Base-by-base conservation (phyloP, 1,284 basidiomycete species). In the Pyrrhoderma lamaoense region DNA sequence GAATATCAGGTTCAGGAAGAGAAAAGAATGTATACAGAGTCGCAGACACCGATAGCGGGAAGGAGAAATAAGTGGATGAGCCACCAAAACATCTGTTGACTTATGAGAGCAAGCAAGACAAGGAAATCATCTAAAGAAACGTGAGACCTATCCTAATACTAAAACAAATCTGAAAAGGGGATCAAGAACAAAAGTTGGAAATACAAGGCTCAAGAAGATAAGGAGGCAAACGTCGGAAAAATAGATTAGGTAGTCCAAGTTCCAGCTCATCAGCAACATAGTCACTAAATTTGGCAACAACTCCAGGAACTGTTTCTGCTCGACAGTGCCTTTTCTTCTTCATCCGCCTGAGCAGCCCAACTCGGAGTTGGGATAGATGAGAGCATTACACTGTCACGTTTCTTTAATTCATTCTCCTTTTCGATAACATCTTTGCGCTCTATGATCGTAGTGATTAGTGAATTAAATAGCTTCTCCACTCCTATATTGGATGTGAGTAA, bases 261-360 rank as follows among this genome's bases (percentile, higher is more conserved):
- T 31, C 27, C 27, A n/a, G 27, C 11, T 31, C 27, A 31, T 11
- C 11, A 11, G 11, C 27, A 11, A 11, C 27, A 31, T 31, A 5
- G 11, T 31, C 5, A 31, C 38, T 43, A 49, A 21, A 43, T 36
- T 60, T 71, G 79, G 65, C 85, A 87, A 62, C 82, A 83, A 61
- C 70, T 80, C 85, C 82, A 86, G 45, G 75, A 69, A 45, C 73
- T 73, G 22, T 70, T 61, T 49, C 73, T 65, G 46, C 70, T 69
- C 54, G 69, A 59, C 22, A 64, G 73, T 37, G 79, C 79, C 64
- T 85, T 86, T 67, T 84, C 85, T 61, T 89, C 86, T 62, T 80
- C 84, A 52, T 86, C 85, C n/a, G 84, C 84, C 62, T 86, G 82
- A 18, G 80, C 80, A 47, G 79, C 75, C 86, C 87, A 89, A 19